Evolutionary conservation across 306 rosid genomes (phyloP).

Genomic region (Malus sylvestris): DNA sequence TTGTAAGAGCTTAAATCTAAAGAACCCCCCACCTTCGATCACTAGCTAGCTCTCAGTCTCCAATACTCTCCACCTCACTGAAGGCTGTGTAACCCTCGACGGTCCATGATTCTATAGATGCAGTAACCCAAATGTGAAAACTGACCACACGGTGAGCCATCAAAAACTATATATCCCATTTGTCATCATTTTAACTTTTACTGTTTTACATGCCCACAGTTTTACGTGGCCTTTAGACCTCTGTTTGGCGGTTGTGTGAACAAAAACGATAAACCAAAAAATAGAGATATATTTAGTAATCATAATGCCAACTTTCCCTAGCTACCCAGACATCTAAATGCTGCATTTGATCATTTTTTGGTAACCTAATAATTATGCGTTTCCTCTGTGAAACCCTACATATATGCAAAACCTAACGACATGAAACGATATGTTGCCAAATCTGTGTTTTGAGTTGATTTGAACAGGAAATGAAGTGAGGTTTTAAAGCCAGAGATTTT

Average conservation of each 20-base stretch:
- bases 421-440: background rate
- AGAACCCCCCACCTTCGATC: background rate
- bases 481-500: background rate
- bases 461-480: background rate
- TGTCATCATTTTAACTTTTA: background rate
- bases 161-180: background rate
- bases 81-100: background rate
- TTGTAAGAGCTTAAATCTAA: no score
- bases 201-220: background rate
- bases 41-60: background rate
- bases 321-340: background rate
- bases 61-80: background rate
- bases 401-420: background rate
- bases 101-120: background rate
- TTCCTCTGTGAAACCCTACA: background rate
- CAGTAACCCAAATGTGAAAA: constrained; percentile 1
- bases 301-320: constrained; percentile 22
- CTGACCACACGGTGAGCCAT: background rate
- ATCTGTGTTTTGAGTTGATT: background rate
- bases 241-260: constrained; percentile 2
- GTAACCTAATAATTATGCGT: background rate
- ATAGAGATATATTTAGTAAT: background rate
- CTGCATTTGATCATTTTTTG: background rate
- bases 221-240: background rate
- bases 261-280: background rate